phyloP scores from a whole-genome alignment of 1,139 yeast species.

The Saccharomyces hybrid region DNA sequence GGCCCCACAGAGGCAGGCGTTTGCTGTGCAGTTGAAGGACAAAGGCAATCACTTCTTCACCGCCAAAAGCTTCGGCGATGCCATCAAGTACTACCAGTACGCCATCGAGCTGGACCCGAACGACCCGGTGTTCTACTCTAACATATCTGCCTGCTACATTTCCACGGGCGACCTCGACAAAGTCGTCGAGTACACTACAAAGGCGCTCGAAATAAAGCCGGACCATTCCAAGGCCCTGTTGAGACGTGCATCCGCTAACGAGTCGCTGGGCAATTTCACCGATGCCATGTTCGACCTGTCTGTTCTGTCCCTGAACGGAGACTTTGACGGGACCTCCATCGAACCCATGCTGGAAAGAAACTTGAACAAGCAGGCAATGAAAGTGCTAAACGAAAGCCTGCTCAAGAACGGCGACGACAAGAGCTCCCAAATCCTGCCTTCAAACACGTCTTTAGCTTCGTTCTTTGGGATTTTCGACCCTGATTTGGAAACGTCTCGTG shows the following conservation, averaged over 20 bases:
- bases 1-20: constrained; percentile 43
- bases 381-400: constrained; percentile 54
- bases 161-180: constrained; percentile 69
- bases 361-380: constrained; percentile 62
- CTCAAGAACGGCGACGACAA: constrained; percentile 35
- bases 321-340: constrained; percentile 65
- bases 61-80: constrained; percentile 56
- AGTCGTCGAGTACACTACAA: constrained; percentile 77
- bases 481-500: constrained; percentile 23
- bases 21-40: constrained; percentile 73
- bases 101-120: constrained; percentile 58
- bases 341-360: constrained; percentile 81
- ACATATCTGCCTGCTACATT: constrained; percentile 89
- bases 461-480: constrained; percentile 56
- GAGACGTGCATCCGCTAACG: constrained; percentile 77
- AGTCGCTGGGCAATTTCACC: constrained; percentile 61
- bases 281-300: constrained; percentile 89
- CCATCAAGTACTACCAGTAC: constrained; percentile 65
- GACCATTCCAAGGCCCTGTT: constrained; percentile 80
- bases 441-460: constrained; percentile 73
- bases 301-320: constrained; percentile 66
- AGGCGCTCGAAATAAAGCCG: constrained; percentile 75
- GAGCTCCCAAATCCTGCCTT: constrained; percentile 52
- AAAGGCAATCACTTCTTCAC: constrained; percentile 79
- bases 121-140: constrained; percentile 84